A percentile compares a stretch with the other conserved stretches of the same genome.
Evolutionary conservation across 805 yeast species (phyloP).

Genomic region (Monosporozyma siamensis): DNA sequence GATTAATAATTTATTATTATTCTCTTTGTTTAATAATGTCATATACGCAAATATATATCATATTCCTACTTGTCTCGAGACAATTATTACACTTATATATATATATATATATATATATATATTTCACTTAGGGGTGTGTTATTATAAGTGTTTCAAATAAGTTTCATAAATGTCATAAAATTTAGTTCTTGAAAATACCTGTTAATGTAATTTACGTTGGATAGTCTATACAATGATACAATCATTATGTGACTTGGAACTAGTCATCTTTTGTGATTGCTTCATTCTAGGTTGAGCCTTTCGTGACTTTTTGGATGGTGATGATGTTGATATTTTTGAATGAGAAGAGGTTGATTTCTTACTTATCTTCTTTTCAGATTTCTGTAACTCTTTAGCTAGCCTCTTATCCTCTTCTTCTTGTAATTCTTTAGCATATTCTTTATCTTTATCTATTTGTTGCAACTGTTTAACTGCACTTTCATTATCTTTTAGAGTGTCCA

Average conservation of each 20-base stretch:
- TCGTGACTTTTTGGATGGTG: background rate
- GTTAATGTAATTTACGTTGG: too few relatives aligned
- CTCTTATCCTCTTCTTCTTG: constrained; percentile 48
- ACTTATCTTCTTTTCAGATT: background rate
- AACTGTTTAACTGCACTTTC: background rate
- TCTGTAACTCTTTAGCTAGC: constrained; percentile 6
- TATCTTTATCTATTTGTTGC: background rate
- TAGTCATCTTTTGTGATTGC: constrained; percentile 1
- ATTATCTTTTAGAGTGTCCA: background rate
- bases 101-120: too few relatives aligned
- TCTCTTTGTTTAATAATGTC: too few relatives aligned
- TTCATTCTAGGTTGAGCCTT: background rate
- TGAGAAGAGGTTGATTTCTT: background rate
- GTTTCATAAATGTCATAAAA: constrained; percentile 4
- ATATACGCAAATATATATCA: too few relatives aligned
- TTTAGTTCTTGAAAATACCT: background rate
- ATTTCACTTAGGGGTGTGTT: too few relatives aligned
- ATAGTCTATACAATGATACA: constrained; percentile 12
- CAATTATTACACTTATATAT: too few relatives aligned
- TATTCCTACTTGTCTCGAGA: too few relatives aligned
- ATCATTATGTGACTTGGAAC: constrained; percentile 8
- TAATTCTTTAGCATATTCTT: constrained; percentile 25
- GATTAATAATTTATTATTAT: too few relatives aligned
- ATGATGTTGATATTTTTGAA: constrained; percentile 5
- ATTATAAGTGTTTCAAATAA: background rate